These are phyloP conservation scores for Colletotrichum musae DNA, from an alignment of 2,329 filamentous ascomycete genomes.

Conservation along the genomic window DNA sequence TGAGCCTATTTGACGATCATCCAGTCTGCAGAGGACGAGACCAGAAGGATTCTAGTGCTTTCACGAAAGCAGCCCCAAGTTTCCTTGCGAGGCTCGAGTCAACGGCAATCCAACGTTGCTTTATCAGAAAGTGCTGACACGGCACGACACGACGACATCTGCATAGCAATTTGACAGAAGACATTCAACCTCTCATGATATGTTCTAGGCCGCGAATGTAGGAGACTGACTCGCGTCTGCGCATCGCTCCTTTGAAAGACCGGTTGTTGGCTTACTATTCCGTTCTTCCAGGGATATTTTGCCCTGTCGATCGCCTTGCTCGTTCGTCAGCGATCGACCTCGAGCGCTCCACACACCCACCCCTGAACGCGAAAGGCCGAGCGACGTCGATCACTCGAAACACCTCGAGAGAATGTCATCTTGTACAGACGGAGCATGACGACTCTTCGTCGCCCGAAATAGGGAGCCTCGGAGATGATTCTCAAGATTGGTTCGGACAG, in stretches of 20 bases:
- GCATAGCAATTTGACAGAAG: too few relatives aligned
- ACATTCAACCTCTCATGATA: too few relatives aligned
- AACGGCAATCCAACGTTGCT: conserved; percentile 1
- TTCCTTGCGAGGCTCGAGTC: conserved; percentile 17
- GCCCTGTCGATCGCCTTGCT: conserved; percentile 35
- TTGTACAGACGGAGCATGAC: background rate
- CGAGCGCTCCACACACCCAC: conserved; percentile 23
- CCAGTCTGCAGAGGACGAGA: conserved; percentile 13
- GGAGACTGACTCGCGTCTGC: conserved; percentile 24
- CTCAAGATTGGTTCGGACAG: too few relatives aligned
- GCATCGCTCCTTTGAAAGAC: conserved; percentile 7
- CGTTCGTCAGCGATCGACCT: conserved; percentile 33
- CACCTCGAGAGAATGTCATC: conserved; percentile 4
- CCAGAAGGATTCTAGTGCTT: conserved; percentile 31
- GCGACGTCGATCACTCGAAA: conserved; percentile 12
- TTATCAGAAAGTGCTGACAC: background rate
- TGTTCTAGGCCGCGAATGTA: conserved; percentile 1
- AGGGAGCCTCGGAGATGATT: too few relatives aligned
- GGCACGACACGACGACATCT: too few relatives aligned
- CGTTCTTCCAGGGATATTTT: conserved; percentile 27
- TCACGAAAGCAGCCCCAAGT: conserved; percentile 27
- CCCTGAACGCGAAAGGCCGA: conserved; percentile 22
- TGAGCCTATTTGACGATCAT: conserved; percentile 32
- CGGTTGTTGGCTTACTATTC: conserved; percentile 9
- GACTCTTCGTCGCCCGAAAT: too few relatives aligned